Conservation (phyloP, 306 rosid genomes). For the Cucumis melo region DNA sequence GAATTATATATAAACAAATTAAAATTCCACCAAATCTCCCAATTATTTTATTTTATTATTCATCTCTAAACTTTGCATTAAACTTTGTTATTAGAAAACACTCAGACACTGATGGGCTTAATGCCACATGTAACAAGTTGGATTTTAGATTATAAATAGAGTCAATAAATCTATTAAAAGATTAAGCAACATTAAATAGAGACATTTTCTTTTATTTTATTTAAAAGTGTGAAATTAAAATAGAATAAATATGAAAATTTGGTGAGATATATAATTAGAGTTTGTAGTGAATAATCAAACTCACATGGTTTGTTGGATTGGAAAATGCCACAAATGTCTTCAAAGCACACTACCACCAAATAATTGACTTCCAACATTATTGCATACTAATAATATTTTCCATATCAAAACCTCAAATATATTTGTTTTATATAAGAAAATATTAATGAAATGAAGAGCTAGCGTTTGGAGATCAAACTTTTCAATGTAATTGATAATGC, state of each 20-base stretch:
- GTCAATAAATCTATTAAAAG: not conserved
- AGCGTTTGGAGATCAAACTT: too few species aligned
- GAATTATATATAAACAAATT: too few species aligned
- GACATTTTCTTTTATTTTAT: not conserved
- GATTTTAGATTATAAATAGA: not conserved
- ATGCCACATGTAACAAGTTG: not conserved
- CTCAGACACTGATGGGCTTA: not conserved
- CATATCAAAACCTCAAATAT: not conserved
- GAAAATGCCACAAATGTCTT: not conserved
- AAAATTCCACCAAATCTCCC: too few species aligned
- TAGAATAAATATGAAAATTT: not conserved
- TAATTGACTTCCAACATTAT: not conserved
- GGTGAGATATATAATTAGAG: not conserved
- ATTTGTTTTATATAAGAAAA: not conserved
- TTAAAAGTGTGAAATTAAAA: not conserved
- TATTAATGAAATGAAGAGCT: not conserved
- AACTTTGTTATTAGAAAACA: too few species aligned
- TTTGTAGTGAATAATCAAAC: not conserved
- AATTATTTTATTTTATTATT: too few species aligned
- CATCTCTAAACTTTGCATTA: too few species aligned
- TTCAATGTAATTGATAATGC: too few species aligned
- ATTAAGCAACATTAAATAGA: not conserved
- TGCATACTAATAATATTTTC: not conserved
- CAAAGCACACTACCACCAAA: constrained; percentile 1
- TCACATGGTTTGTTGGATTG: not conserved